These are phyloP conservation scores for Nannizzia gypsea DNA, from an alignment of 2,329 filamentous ascomycete genomes.

Conservation along the genomic window DNA sequence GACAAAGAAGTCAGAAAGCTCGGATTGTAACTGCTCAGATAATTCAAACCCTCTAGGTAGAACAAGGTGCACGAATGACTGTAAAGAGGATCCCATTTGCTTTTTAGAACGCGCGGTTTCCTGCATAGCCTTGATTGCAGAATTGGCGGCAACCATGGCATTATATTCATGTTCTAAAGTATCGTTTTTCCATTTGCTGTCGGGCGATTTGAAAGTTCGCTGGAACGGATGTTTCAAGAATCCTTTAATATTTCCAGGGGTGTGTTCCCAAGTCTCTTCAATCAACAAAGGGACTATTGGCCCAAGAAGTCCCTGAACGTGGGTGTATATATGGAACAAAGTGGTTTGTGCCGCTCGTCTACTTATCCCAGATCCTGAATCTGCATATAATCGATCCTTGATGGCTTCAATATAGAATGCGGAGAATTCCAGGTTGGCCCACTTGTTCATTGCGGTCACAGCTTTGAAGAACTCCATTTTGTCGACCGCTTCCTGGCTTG, in stretches of 20 bases:
- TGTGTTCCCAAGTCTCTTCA: constrained; percentile 75
- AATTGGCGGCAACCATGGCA: constrained; percentile 40
- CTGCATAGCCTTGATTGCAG: constrained; percentile 60
- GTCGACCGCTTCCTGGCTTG: constrained; percentile 54
- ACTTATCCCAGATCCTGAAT: constrained; percentile 53
- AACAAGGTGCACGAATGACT: constrained; percentile 52
- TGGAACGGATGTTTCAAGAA: constrained; percentile 36
- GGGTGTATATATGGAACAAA: constrained; percentile 52
- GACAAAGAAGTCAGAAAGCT: constrained; percentile 55
- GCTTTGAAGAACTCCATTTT: constrained; percentile 75
- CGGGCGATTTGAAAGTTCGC: constrained; percentile 25
- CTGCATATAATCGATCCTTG: constrained; percentile 87
- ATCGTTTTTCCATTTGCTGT: constrained; percentile 29
- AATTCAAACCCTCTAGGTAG: constrained; percentile 18
- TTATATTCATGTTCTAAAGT: constrained; percentile 39
- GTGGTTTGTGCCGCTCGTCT: constrained; percentile 46
- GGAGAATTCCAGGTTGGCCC: constrained; percentile 72
- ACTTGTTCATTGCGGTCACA: constrained; percentile 61
- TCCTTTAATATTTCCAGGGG: constrained; percentile 51
- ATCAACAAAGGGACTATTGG: constrained; percentile 69
- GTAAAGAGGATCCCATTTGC: constrained; percentile 65
- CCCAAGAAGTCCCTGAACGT: constrained; percentile 65
- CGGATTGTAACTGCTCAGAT: constrained; percentile 27
- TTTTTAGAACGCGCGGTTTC: constrained; percentile 63
- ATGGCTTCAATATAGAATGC: constrained; percentile 88